Conservation (phyloP, 768 basidiomycete species). For the Scleroderma bovista region DNA sequence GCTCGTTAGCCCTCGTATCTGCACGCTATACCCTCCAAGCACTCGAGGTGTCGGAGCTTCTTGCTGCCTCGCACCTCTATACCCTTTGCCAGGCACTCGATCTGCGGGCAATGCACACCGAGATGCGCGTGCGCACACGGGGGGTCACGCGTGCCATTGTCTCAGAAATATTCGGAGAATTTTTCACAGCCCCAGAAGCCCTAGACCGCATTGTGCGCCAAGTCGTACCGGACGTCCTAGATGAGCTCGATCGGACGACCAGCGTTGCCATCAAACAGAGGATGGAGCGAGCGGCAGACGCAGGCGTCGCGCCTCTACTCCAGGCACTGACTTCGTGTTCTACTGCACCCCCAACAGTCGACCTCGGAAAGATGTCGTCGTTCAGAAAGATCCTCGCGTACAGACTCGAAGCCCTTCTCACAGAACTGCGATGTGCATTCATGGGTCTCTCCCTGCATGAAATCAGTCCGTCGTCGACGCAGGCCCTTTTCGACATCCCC, state of each 20-base stretch:
- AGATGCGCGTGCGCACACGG: conserved; percentile 41
- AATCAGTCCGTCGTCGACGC: conserved; percentile 10
- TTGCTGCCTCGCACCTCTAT: conserved; percentile 74
- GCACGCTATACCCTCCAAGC: conserved; percentile 75
- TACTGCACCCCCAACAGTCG: conserved; percentile 4
- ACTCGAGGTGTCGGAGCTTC: conserved; percentile 69
- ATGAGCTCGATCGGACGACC: conserved; percentile 58
- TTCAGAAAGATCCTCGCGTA: conserved; percentile 18
- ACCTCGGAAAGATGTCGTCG: conserved; percentile 17
- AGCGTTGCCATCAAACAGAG: conserved; percentile 66
- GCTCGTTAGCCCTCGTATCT: conserved; percentile 80
- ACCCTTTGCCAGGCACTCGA: conserved; percentile 80
- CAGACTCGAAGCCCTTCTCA: conserved; percentile 15
- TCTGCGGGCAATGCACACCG: conserved; percentile 66
- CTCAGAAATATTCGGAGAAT: conserved; percentile 7
- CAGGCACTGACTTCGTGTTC: conserved; percentile 32
- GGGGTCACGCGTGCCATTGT: conserved; percentile 11
- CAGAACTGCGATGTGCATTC: conserved; percentile 26
- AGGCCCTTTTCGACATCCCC: conserved; percentile 38
- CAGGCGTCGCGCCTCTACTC: conserved; percentile 55
- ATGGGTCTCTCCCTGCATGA: conserved; percentile 6
- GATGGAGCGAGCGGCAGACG: conserved; percentile 66
- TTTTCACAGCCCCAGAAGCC: conserved; percentile 9
- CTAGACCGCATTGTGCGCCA: conserved; percentile 18
- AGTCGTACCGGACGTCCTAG: conserved; percentile 37